A percentile compares a stretch with the other conserved stretches of the same genome.
phyloP scores from a whole-genome alignment of 1,284 basidiomycete genomes.

The Ganoderma sp. region DNA sequence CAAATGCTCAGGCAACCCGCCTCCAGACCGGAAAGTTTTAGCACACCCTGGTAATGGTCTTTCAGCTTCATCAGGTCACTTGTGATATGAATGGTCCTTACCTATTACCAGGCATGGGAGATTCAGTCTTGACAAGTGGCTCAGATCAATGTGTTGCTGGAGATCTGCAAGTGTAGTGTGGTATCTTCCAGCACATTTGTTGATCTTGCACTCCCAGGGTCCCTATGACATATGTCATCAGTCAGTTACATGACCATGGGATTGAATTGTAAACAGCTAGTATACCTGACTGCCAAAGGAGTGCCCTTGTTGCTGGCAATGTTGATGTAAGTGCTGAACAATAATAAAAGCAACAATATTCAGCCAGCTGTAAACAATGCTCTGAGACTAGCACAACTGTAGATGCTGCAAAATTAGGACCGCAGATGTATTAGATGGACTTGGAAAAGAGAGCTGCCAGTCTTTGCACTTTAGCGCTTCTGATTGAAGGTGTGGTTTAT shows the following conservation, averaged over 20 bases:
- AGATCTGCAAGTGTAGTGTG: constrained; percentile 29
- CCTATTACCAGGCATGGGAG: constrained; percentile 36
- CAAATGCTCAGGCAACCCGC: constrained; percentile 27
- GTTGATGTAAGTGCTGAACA: constrained; percentile 26
- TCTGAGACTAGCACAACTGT: neutral
- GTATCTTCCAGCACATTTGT: constrained; percentile 30
- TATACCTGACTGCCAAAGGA: neutral
- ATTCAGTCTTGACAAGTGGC: constrained; percentile 30
- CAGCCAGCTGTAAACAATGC: neutral
- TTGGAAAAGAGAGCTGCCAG: neutral
- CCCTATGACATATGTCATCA: constrained; percentile 11
- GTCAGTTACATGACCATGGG: neutral
- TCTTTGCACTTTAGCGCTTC: neutral
- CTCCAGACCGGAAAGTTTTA: constrained; percentile 22
- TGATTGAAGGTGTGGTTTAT: neutral
- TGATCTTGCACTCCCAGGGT: constrained; percentile 36
- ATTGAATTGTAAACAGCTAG: neutral
- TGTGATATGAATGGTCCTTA: constrained; percentile 4
- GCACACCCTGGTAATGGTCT: constrained; percentile 23
- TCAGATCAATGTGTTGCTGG: constrained; percentile 31
- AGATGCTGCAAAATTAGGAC: neutral
- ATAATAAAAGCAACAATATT: neutral
- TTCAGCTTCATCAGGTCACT: neutral
- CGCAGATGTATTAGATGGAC: neutral
- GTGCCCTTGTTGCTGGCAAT: constrained; percentile 15